Evolutionary conservation across 1,284 basidiomycete genomes (phyloP).

Genomic region (Melampsora allii-populina): DNA sequence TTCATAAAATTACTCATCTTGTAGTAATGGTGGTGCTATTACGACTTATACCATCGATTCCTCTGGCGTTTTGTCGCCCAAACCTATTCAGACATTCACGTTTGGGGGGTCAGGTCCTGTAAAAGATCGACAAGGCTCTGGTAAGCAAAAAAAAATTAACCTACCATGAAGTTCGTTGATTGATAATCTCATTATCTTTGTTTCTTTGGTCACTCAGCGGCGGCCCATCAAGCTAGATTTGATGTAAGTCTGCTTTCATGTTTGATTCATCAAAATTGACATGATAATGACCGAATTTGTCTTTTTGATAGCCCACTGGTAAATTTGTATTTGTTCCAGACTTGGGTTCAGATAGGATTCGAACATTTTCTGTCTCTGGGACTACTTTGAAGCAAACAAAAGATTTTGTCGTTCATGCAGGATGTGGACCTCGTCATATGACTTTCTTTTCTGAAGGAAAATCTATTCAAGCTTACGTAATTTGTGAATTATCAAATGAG

Average conservation of each 20-base stretch:
- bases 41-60: constrained; percentile 8
- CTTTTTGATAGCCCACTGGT: constrained; percentile 4
- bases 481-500: constrained; percentile 27
- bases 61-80: constrained; percentile 2
- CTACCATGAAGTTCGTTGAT: background rate
- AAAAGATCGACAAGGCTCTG: constrained; percentile 11
- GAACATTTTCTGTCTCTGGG: constrained; percentile 2
- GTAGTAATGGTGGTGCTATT: constrained; percentile 10
- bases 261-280: background rate
- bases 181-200: background rate
- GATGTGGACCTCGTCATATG: constrained; percentile 34
- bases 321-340: constrained; percentile 19
- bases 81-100: constrained; percentile 8
- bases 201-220: constrained; percentile 6
- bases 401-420: background rate
- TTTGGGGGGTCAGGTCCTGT: constrained; percentile 19
- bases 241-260: constrained; percentile 11
- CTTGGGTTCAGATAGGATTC: constrained; percentile 25
- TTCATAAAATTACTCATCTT: background rate
- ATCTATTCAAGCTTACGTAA: background rate
- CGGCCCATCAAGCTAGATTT: constrained; percentile 24
- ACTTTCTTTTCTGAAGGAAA: background rate
- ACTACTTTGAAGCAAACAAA: background rate
- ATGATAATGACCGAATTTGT: background rate
- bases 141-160: background rate